Base-by-base conservation (phyloP, 306 rosid species). In the Dicorynia guianensis region DNA sequence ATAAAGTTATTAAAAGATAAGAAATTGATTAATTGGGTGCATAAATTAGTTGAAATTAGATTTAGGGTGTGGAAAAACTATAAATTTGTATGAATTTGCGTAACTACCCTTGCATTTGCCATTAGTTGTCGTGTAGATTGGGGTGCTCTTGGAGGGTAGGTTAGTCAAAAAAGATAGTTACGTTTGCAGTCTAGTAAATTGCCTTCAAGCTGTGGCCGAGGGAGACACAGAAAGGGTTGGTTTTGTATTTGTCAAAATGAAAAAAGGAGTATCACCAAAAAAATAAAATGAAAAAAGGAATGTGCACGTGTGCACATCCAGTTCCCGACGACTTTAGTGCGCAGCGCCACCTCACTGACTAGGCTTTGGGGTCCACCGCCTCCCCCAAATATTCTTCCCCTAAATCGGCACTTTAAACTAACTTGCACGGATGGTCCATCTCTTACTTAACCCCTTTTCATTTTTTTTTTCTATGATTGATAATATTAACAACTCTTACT, bases 271-370 rank as follows among this genome's bases (percentile, higher is more conserved):
- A n/a, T n/a, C n/a, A n/a, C n/a, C n/a, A n/a, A n/a, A n/a, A n/a
- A n/a, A n/a, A n/a, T n/a, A 25, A 25, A 25, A 25, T 25, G 1
- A 25, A 25, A 25, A 25, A 25, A 25, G 63, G 43, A 60, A 74
- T 44, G 69, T 80, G 93, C 96, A 88, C 96, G 93, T 88, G 93
- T 80, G 96, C 87, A 60, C 71, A 77, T 36, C 66, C 76, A 38
- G 40, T 79, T 77, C 78, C 52, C 62, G 80, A 81, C 44, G 87
- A 79, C 58, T 81, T 85, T 76, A 79, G 87, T 86, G 87, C 67
- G 59, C 84, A 78, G 13, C 69, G 67, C 67, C 76, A 42, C 69
- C 53, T 17, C 80, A 69, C 64, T 70, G 13, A 46, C 64, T 56
- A 0, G 5, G 6, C 0, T 1, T 7, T 50, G 84, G 87, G 85